Evolutionary conservation across 202 grass and related monocot genomes (phyloP).

Genomic region (Zizania palustris): DNA sequence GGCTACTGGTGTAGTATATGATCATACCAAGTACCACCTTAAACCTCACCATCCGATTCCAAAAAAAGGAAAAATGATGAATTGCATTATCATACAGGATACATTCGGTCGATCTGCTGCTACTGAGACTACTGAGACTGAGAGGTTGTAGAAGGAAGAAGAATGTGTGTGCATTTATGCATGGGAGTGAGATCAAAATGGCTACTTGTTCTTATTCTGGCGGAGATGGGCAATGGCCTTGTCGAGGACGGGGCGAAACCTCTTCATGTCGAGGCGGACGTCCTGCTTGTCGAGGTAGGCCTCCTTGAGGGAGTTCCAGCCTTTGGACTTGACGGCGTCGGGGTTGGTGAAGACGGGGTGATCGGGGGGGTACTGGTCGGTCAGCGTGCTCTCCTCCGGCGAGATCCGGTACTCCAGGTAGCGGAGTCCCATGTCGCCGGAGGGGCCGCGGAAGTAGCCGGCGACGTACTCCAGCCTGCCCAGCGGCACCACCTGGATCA

Average conservation of each 20-base stretch:
- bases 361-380: conserved; percentile 62
- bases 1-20: too few species aligned
- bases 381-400: conserved; percentile 77
- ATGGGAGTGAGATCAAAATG: neutral
- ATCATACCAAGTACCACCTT: too few species aligned
- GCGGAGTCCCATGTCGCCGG: conserved; percentile 60
- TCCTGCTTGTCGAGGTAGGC: conserved; percentile 89
- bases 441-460: conserved; percentile 60
- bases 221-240: conserved; percentile 55
- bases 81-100: too few species aligned
- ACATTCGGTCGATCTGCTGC: too few species aligned
- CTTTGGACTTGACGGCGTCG: conserved; percentile 51
- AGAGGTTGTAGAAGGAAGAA: too few species aligned
- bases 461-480: conserved; percentile 78
- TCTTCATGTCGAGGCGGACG: conserved; percentile 66
- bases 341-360: conserved; percentile 79
- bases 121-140: too few species aligned
- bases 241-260: conserved; percentile 62
- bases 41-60: too few species aligned
- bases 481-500: conserved; percentile 86
- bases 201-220: neutral
- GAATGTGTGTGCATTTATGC: neutral
- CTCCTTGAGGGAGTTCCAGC: conserved; percentile 56
- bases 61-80: too few species aligned
- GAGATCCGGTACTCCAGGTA: conserved; percentile 82